phyloP scores from a whole-genome alignment of 176 grass and related monocot genomes.

The Eragrostis nindensis region DNA sequence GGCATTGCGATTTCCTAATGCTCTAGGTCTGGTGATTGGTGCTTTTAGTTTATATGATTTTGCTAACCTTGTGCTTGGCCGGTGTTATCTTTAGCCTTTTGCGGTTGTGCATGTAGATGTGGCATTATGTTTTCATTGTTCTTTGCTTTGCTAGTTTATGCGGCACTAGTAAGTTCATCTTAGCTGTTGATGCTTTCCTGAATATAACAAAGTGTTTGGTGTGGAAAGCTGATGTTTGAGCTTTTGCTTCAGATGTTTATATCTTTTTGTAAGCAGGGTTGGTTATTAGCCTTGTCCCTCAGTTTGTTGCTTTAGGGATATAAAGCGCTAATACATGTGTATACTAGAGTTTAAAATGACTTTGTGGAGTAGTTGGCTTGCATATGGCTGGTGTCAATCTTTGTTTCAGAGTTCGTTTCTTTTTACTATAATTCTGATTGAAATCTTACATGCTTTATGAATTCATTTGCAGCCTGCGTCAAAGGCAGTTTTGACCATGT shows the following conservation, averaged over 20 bases:
- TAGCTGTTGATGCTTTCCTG: slow-evolving; percentile 22
- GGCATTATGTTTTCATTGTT: slow-evolving; percentile 24
- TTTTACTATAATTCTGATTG: neutral
- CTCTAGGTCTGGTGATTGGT: neutral
- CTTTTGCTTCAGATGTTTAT: slow-evolving; percentile 30
- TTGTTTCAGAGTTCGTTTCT: neutral
- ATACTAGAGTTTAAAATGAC: slow-evolving; percentile 13
- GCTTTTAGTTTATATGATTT: slow-evolving; percentile 16
- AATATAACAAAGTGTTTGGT: slow-evolving; percentile 4
- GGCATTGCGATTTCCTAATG: neutral
- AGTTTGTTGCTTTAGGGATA: slow-evolving; percentile 26
- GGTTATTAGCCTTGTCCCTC: slow-evolving; percentile 1
- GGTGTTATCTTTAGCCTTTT: slow-evolving; percentile 28
- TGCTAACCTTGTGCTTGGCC: neutral
- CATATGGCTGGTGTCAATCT: slow-evolving; percentile 12
- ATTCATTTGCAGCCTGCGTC: slow-evolving; percentile 59
- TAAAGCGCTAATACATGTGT: slow-evolving; percentile 8
- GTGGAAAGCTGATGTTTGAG: slow-evolving; percentile 23
- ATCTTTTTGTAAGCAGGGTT: slow-evolving; percentile 26
- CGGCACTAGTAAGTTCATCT: neutral
- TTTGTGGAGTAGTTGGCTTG: slow-evolving; percentile 23
- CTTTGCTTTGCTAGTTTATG: slow-evolving; percentile 22
- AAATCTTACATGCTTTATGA: slow-evolving; percentile 38
- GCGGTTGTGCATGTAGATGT: slow-evolving; percentile 33
- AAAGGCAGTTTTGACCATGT: slow-evolving; percentile 72